phyloP scores from a whole-genome alignment of 306 rosid species.

The Vigna angularis region DNA sequence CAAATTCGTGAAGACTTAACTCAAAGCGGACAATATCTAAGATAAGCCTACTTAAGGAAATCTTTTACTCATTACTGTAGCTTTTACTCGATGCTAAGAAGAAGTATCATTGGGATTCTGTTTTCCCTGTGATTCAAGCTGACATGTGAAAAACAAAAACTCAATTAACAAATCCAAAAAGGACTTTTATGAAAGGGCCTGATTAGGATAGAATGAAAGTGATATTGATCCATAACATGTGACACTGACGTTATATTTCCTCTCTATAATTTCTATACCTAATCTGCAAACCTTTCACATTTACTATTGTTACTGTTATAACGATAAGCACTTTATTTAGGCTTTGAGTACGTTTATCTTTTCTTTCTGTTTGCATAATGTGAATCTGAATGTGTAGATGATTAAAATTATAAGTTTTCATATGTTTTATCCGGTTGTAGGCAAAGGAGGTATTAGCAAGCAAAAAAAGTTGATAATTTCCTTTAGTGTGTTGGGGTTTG shows the following conservation, averaged over 20 bases:
- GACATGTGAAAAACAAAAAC: too few species aligned
- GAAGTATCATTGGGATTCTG: background rate
- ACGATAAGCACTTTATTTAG: background rate
- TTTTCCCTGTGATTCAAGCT: too few species aligned
- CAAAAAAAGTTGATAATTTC: conserved; percentile 24
- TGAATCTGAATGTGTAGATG: background rate
- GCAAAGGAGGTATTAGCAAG: background rate
- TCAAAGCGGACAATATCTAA: background rate
- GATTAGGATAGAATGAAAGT: background rate
- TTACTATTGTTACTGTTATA: background rate
- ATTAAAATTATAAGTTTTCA: background rate
- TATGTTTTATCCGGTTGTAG: conserved; percentile 11
- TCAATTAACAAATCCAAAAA: too few species aligned
- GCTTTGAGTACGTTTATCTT: background rate
- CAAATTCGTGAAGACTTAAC: too few species aligned
- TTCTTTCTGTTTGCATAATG: background rate
- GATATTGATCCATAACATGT: background rate
- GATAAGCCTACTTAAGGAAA: background rate
- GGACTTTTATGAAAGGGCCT: background rate
- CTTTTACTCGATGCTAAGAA: background rate
- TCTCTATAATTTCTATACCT: background rate
- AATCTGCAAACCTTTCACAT: background rate
- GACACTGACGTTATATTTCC: background rate
- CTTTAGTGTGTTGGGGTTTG: conserved; percentile 24
- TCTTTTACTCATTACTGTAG: background rate